Evolutionary conservation across 345 rosid genomes (phyloP).

Genomic region (Heritiera fomes): DNA sequence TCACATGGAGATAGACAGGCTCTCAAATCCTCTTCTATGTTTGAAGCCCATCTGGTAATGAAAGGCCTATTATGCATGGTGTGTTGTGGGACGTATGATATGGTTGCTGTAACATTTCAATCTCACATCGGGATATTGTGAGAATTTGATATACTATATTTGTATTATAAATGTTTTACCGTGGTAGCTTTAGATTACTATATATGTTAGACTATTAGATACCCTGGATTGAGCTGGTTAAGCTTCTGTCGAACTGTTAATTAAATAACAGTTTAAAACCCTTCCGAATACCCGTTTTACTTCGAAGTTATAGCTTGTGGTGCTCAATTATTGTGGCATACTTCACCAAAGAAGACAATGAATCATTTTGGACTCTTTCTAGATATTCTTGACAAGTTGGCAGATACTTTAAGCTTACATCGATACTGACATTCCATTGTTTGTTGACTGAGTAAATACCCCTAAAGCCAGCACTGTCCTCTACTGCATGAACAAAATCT

Average conservation of each 20-base stretch:
- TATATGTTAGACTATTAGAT: no score
- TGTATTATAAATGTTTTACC: no score
- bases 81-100: conserved; percentile 61
- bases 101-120: conserved; percentile 3
- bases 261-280: neutral
- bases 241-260: neutral
- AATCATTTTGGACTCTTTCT: neutral
- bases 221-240: no score
- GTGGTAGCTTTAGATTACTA: neutral
- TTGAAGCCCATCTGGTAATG: conserved; percentile 42
- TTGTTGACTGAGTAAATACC: neutral
- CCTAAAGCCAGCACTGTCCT: neutral
- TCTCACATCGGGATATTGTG: no score
- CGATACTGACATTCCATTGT: neutral
- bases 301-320: neutral
- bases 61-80: conserved; percentile 61
- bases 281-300: neutral
- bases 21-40: conserved; percentile 27
- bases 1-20: no score
- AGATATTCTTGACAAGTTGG: neutral
- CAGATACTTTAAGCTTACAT: neutral
- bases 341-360: neutral
- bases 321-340: neutral
- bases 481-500: neutral
- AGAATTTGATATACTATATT: no score